Evolutionary conservation across 768 basidiomycete genomes (phyloP).

Genomic region (Gloeostereum incarnatum): DNA sequence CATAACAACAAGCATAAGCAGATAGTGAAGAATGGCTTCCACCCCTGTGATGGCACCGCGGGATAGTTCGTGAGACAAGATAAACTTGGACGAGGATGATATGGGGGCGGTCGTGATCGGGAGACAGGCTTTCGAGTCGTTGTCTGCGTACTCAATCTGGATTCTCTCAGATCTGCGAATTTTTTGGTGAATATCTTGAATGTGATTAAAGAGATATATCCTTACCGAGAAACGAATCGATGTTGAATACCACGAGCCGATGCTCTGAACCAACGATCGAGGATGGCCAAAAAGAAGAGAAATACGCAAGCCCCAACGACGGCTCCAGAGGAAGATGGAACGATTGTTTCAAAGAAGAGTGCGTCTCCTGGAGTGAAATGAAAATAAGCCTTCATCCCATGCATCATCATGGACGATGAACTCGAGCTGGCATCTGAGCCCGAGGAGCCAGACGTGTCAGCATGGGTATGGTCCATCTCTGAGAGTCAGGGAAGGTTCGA

Average conservation of each 20-base stretch:
- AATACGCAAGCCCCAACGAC: constrained; percentile 6
- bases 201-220: no score
- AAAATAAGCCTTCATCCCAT: constrained; percentile 1
- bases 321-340: constrained; percentile 5
- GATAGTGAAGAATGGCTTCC: constrained; percentile 11
- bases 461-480: not conserved
- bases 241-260: constrained; percentile 1
- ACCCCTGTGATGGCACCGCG: constrained; percentile 10
- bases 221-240: not conserved
- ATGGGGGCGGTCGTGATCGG: no score
- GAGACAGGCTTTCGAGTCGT: no score
- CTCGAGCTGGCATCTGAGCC: not conserved
- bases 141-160: no score
- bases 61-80: constrained; percentile 12
- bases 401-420: not conserved
- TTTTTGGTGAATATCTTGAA: no score
- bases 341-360: constrained; percentile 5
- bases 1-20: constrained; percentile 16
- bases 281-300: constrained; percentile 4
- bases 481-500: no score
- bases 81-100: constrained; percentile 10
- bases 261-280: constrained; percentile 4
- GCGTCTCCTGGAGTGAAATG: constrained; percentile 6
- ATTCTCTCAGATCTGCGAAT: no score
- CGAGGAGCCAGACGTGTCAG: not conserved